phyloP scores from a whole-genome alignment of 371 early-diverging fungal species.

The Funneliformis caledonium region DNA sequence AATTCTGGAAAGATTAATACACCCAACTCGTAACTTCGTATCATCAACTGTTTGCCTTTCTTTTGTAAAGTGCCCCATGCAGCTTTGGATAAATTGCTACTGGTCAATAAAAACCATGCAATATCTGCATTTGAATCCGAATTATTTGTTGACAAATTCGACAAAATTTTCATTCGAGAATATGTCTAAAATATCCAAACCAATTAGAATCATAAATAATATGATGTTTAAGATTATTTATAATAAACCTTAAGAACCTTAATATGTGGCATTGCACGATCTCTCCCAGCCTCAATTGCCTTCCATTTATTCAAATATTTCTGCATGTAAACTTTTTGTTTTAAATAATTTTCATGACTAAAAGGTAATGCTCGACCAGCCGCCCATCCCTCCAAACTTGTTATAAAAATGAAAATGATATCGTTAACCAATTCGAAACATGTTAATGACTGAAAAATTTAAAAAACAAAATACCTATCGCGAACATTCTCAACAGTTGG shows the following conservation, averaged over 20 bases:
- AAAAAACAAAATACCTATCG: conserved; percentile 50
- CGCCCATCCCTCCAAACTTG: conserved; percentile 56
- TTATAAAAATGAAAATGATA: background rate
- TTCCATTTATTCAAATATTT: conserved; percentile 57
- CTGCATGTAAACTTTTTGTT: conserved; percentile 56
- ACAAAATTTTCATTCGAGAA: conserved; percentile 45
- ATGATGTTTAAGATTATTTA: background rate
- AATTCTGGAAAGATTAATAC: conserved; percentile 56
- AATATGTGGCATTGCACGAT: conserved; percentile 69
- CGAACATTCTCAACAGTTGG: conserved; percentile 67
- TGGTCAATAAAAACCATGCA: conserved; percentile 50
- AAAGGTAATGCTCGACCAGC: conserved; percentile 59
- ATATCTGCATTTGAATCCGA: conserved; percentile 60
- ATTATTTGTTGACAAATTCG: conserved; percentile 40
- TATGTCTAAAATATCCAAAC: conserved; percentile 48
- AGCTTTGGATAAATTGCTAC: conserved; percentile 46
- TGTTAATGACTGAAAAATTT: background rate
- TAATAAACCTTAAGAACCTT: conserved; percentile 43
- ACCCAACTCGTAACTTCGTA: conserved; percentile 66
- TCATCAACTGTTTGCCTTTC: conserved; percentile 53
- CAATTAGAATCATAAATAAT: conserved; percentile 15
- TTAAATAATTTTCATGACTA: conserved; percentile 49
- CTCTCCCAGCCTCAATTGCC: conserved; percentile 54
- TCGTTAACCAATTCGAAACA: background rate
- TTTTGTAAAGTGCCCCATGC: conserved; percentile 61